Percentiles rank a stretch among this genome's conserved stretches.
These are phyloP conservation scores for Smallanthus sonchifolius DNA, from an alignment of 129 eudicot genomes.

Conservation along the genomic window DNA sequence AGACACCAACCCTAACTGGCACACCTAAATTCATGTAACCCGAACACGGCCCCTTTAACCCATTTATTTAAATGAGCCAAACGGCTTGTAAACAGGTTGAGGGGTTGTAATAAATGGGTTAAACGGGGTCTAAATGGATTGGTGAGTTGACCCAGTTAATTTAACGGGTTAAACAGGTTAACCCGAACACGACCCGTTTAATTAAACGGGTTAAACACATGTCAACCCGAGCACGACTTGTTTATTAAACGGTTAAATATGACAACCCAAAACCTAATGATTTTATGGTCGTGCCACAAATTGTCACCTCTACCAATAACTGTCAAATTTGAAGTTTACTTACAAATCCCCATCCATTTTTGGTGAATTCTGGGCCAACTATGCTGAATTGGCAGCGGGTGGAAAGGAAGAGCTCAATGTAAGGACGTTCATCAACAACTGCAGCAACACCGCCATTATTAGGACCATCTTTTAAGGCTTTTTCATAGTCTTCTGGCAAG, in stretches of 20 bases:
- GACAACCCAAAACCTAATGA: background rate
- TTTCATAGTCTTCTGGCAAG: conserved; percentile 50
- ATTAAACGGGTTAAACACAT: background rate
- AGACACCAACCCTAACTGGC: background rate
- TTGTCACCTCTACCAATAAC: background rate
- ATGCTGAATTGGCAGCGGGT: conserved; percentile 64
- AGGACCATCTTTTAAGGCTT: conserved; percentile 61
- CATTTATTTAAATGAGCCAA: background rate
- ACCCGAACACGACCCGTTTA: background rate
- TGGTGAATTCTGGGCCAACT: conserved; percentile 75
- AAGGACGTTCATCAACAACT: conserved; percentile 72
- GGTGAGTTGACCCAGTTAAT: background rate
- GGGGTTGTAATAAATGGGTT: background rate
- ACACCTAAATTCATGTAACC: background rate
- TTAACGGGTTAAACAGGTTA: background rate
- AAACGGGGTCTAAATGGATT: background rate
- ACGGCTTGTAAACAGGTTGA: background rate
- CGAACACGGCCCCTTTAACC: background rate
- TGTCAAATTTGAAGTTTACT: conserved; percentile 28
- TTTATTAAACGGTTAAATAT: background rate
- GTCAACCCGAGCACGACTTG: background rate
- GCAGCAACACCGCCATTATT: conserved; percentile 72
- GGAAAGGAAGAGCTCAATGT: conserved; percentile 66
- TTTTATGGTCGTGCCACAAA: background rate
- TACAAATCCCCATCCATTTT: conserved; percentile 92